phyloP scores from a whole-genome alignment of 306 rosid genomes.

The Quercus ilex region DNA sequence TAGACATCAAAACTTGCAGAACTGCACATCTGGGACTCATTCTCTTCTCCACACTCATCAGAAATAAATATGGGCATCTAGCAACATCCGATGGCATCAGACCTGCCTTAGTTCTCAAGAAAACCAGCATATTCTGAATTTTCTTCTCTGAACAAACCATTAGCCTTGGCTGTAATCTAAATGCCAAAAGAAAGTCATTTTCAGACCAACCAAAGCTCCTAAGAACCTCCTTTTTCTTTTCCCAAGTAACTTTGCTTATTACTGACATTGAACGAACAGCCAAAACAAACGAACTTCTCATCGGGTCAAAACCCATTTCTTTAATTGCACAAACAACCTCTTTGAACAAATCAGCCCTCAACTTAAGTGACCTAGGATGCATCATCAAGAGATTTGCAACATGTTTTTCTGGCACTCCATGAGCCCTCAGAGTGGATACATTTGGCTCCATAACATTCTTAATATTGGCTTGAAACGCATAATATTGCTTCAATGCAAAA shows the following conservation, averaged over 20 bases:
- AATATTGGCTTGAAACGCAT: neutral
- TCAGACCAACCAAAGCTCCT: neutral
- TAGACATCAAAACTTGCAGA: conserved; percentile 1
- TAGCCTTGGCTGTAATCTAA: neutral
- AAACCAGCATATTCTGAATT: neutral
- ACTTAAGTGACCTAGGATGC: neutral
- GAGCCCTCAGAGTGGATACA: neutral
- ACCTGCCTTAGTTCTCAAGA: neutral
- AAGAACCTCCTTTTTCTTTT: neutral
- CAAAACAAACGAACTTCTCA: neutral
- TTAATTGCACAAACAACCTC: neutral
- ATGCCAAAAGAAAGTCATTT: neutral
- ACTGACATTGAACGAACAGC: neutral
- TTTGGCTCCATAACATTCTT: neutral
- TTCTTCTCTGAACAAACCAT: neutral
- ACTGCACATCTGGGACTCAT: neutral
- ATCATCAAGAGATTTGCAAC: neutral
- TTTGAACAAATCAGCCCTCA: neutral
- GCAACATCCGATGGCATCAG: neutral
- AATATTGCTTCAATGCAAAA: neutral
- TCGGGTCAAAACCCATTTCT: neutral
- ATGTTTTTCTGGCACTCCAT: neutral
- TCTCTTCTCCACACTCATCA: neutral
- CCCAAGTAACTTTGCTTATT: neutral
- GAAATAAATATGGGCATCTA: neutral